phyloP scores from a whole-genome alignment of 306 rosid genomes.

The Casuarina equisetifolia region DNA sequence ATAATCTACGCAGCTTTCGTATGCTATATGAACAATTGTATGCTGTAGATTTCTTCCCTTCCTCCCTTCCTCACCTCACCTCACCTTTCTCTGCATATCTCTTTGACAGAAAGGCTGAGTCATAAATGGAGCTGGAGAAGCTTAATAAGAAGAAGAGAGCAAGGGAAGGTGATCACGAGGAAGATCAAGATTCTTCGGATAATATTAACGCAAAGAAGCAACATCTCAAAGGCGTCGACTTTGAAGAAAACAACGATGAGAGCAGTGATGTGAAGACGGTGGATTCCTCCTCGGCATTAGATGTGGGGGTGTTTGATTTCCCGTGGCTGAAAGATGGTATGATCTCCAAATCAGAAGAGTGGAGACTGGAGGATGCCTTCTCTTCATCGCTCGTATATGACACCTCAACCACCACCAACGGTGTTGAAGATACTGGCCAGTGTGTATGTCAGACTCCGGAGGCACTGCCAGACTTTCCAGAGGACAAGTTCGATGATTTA shows the following conservation, averaged over 20 bases:
- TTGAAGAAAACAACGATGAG: slow-evolving; percentile 19
- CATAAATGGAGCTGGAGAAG: slow-evolving; percentile 45
- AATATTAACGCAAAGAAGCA: slow-evolving; percentile 43
- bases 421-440: slow-evolving; percentile 36
- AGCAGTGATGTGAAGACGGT: slow-evolving; percentile 12
- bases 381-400: slow-evolving; percentile 33
- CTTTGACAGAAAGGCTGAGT: slow-evolving; percentile 21
- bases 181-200: slow-evolving; percentile 17
- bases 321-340: slow-evolving; percentile 93
- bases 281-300: slow-evolving; percentile 38
- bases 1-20: neutral
- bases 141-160: slow-evolving; percentile 44
- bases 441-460: slow-evolving; percentile 35
- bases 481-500: slow-evolving; percentile 34
- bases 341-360: slow-evolving; percentile 52
- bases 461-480: slow-evolving; percentile 36
- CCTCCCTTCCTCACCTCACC: neutral
- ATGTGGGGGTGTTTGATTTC: slow-evolving; percentile 83
- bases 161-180: slow-evolving; percentile 45
- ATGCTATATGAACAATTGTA: neutral
- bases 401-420: slow-evolving; percentile 22
- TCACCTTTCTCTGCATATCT: slow-evolving; percentile 6
- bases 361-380: slow-evolving; percentile 62
- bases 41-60: neutral
- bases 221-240: slow-evolving; percentile 24